A percentile compares a stretch with the other conserved stretches of the same genome.
Evolutionary conservation across 352 stramenopile species (phyloP).

Genomic region (Nothophytophthora sp.): DNA sequence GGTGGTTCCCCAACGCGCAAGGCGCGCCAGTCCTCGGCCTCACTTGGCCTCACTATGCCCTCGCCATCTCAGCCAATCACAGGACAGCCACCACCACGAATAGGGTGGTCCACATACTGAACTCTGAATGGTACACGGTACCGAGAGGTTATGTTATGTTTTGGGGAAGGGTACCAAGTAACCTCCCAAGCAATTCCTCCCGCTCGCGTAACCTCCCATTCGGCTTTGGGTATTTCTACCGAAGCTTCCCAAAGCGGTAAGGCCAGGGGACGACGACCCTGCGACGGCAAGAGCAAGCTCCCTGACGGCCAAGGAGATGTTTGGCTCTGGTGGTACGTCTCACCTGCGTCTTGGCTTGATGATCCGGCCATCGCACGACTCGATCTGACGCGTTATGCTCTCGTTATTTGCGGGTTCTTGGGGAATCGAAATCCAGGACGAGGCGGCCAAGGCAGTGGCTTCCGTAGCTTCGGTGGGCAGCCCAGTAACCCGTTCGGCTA

Average conservation of each 20-base stretch:
- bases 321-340: conserved; percentile 39
- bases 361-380: too few species aligned
- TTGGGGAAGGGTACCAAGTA: too few species aligned
- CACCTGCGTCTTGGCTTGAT: neutral
- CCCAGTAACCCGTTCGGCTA: conserved; percentile 38
- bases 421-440: conserved; percentile 12
- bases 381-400: too few species aligned
- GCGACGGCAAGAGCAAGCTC: neutral
- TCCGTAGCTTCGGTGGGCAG: conserved; percentile 20
- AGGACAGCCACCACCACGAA: neutral
- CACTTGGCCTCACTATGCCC: conserved; percentile 64
- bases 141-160: conserved; percentile 1
- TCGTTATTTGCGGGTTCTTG: conserved; percentile 7
- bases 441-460: conserved; percentile 10
- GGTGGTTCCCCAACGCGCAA: conserved; percentile 81
- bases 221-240: too few species aligned
- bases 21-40: conserved; percentile 66
- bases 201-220: too few species aligned
- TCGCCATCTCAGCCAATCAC: conserved; percentile 44
- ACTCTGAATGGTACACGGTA: conserved; percentile 9
- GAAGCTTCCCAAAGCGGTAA: too few species aligned
- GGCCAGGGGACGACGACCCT: neutral
- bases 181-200: too few species aligned
- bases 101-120: conserved; percentile 9
- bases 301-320: conserved; percentile 21